These are phyloP conservation scores for Cystofilobasidium macerans DNA, from an alignment of 768 basidiomycete species.

Conservation along the genomic window DNA sequence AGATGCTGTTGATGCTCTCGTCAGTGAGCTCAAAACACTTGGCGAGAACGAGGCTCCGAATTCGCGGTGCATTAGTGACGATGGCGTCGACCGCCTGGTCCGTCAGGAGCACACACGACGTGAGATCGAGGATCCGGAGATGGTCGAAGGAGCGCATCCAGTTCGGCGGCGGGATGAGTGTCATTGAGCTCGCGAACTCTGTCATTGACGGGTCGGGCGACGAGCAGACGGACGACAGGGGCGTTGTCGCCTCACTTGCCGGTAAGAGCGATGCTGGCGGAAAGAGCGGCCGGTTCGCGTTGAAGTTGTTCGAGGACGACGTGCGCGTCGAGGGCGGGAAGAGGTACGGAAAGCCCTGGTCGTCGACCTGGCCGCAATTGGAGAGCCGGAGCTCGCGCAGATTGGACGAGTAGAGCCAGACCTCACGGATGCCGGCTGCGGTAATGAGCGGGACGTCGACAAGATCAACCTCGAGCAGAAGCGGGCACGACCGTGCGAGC, in stretches of 20 bases:
- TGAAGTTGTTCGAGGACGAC: slow-evolving; percentile 38
- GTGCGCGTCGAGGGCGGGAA: slow-evolving; percentile 34
- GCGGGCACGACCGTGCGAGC: slow-evolving; percentile 65
- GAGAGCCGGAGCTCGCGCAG: slow-evolving; percentile 87
- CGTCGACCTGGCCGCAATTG: slow-evolving; percentile 64
- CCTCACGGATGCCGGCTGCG: slow-evolving; percentile 63
- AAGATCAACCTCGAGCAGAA: slow-evolving; percentile 89
- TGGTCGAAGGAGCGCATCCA: slow-evolving; percentile 51
- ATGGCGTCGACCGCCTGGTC: slow-evolving; percentile 76
- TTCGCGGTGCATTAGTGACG: slow-evolving; percentile 64
- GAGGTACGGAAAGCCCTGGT: slow-evolving; percentile 72
- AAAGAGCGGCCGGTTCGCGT: slow-evolving; percentile 35
- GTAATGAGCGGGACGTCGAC: slow-evolving; percentile 69
- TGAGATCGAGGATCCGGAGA: slow-evolving; percentile 84
- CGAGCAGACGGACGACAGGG: slow-evolving; percentile 1
- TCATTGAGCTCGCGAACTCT: not conserved
- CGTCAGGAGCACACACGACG: slow-evolving; percentile 66
- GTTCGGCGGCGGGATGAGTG: slow-evolving; percentile 16
- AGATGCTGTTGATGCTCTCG: slow-evolving; percentile 68
- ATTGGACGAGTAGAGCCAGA: slow-evolving; percentile 67
- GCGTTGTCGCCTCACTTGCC: not conserved
- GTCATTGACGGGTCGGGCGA: not conserved
- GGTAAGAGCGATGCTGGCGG: not conserved
- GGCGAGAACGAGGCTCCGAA: slow-evolving; percentile 74
- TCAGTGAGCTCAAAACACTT: slow-evolving; percentile 74